Evolutionary conservation across 306 rosid genomes (phyloP), one percentile per base, ranked within the genome.

Genomic region (Hippophae rhamnoides): DNA sequence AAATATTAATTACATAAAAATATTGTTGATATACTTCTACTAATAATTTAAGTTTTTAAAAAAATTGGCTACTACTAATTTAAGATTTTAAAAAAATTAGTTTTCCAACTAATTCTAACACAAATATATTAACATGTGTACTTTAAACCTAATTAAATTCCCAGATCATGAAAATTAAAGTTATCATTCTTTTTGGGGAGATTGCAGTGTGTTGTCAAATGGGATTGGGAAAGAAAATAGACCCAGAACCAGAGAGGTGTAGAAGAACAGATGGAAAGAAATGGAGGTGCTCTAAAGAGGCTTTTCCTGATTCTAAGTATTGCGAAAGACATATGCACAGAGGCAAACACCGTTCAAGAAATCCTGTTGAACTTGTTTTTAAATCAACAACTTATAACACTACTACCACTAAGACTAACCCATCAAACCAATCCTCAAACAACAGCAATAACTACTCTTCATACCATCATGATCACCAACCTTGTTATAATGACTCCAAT

Each of bases 241-340:
- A 92, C 86, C 86, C 99, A 18, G 99, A 92, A 51, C 99, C 99
- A 54, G 99, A 96, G 10, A 83, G 99, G 74, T 92, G 99, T 13
- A 85, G 96, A 61, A 85, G 99, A 85, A 92, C 99, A 8, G 96
- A 92, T 72, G 99, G 99, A 6, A 88, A 92, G 60, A 92, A 92
- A 66, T 92, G 96, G 99, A 85, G 99, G 68, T 92, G 99, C 42
- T 87, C 98, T 13, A 92, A 92, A 69, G 98, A 88, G 59, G 98
- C 98, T 5, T 92, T 76, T 69, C 88, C 86, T 49, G 96, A 87
- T 77, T 92, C 98, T 0, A 92, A 92, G 60, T 92, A 92, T 86
- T 92, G 98, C 49, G 96, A 92, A 74, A 92, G 95, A 66, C 98
- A 92, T 93, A 88, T 92, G 98, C 98, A 92, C 55, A 85, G 98